These are phyloP conservation scores for Mycena amicta DNA, from an alignment of 768 basidiomycete species.

Conservation along the genomic window DNA sequence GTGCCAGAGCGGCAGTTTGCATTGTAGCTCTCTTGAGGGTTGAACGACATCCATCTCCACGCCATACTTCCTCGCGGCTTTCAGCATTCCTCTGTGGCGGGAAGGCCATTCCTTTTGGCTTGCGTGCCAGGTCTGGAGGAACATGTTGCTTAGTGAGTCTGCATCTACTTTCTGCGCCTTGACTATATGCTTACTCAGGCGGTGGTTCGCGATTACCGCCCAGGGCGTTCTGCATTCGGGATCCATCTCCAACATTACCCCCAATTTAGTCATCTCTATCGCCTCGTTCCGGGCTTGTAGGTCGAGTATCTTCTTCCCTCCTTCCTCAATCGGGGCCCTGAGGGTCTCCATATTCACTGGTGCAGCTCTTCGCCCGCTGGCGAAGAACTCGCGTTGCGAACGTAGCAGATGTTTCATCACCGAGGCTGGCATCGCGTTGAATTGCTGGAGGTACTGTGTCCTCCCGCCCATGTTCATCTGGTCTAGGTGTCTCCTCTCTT, in stretches of 20 bases:
- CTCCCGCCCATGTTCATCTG: constrained; percentile 32
- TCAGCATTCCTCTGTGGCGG: background rate
- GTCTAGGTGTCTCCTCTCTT: constrained; percentile 28
- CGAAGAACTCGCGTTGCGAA: constrained; percentile 30
- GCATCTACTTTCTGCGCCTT: constrained; percentile 8
- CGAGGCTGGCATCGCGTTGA: constrained; percentile 38
- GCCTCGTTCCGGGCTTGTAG: constrained; percentile 30
- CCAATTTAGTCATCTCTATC: constrained; percentile 26
- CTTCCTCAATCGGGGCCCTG: constrained; percentile 14
- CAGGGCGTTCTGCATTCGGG: constrained; percentile 26
- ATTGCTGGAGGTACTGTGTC: constrained; percentile 37
- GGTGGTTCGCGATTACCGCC: constrained; percentile 30
- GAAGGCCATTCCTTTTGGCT: background rate
- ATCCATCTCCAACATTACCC: constrained; percentile 24
- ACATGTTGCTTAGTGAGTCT: constrained; percentile 18
- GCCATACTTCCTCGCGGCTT: constrained; percentile 2
- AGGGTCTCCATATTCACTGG: constrained; percentile 26
- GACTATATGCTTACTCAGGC: constrained; percentile 15
- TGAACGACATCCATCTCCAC: background rate
- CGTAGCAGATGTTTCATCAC: constrained; percentile 26
- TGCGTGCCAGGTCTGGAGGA: constrained; percentile 31
- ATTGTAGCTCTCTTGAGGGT: background rate
- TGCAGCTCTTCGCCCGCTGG: constrained; percentile 16
- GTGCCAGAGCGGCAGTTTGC: constrained; percentile 2
- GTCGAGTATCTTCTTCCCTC: constrained; percentile 30